Evolutionary conservation across 768 basidiomycete genomes (phyloP).

Genomic region (Glaciozyma martinii): DNA sequence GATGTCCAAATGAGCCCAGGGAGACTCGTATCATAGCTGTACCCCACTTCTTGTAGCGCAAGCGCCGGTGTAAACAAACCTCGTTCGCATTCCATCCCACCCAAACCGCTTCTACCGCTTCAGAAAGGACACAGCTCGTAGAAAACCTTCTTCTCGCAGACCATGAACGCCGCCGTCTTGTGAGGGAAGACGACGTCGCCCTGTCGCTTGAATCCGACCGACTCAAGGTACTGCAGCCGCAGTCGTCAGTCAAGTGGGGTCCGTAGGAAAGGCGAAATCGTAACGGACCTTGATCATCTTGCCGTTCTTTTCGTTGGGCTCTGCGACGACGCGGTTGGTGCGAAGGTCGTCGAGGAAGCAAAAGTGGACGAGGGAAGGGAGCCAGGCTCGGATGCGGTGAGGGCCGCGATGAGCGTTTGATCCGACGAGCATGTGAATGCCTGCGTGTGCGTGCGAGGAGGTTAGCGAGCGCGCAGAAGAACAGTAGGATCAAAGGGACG

Average conservation of each 20-base stretch:
- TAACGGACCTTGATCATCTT: conserved; percentile 24
- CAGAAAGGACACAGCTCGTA: conserved; percentile 21
- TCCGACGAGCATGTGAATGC: conserved; percentile 30
- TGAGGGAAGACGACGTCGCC: conserved; percentile 29
- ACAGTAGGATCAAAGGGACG: not conserved
- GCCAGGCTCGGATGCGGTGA: conserved; percentile 29
- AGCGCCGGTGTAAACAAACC: too few species aligned
- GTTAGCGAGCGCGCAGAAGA: not conserved
- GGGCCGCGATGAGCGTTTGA: conserved; percentile 27
- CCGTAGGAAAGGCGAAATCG: not conserved
- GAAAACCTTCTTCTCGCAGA: conserved; percentile 26
- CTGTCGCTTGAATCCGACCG: conserved; percentile 26
- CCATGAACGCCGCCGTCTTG: conserved; percentile 29
- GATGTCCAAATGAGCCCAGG: too few species aligned
- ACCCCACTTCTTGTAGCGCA: too few species aligned
- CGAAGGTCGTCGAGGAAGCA: conserved; percentile 31
- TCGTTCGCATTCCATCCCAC: too few species aligned
- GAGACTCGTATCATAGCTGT: too few species aligned
- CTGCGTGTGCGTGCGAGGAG: not conserved
- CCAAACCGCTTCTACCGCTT: too few species aligned
- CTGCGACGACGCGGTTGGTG: conserved; percentile 28
- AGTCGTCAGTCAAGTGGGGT: not conserved
- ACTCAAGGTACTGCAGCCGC: conserved; percentile 21
- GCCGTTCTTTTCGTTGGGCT: conserved; percentile 30
- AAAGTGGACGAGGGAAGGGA: conserved; percentile 30